Conservation (phyloP, 1,284 basidiomycete species). For the Meripilus lineatus region DNA sequence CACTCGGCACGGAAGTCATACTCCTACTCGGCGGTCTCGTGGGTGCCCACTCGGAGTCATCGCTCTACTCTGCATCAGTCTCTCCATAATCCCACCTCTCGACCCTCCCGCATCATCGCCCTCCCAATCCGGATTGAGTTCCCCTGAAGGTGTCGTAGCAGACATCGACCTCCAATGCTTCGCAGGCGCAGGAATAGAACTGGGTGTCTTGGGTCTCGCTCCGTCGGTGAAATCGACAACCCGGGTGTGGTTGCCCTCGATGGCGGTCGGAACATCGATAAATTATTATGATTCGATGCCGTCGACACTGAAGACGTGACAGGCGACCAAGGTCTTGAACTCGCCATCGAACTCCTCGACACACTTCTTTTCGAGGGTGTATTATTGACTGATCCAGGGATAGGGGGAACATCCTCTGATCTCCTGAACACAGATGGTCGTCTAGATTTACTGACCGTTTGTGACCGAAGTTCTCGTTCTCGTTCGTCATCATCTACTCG, state of each 20-base stretch:
- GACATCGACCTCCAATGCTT: conserved; percentile 45
- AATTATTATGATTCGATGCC: conserved; percentile 47
- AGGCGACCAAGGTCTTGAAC: conserved; percentile 77
- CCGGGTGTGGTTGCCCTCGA: conserved; percentile 32
- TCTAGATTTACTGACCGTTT: too few relatives aligned
- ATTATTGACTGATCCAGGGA: conserved; percentile 35
- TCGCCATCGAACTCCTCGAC: conserved; percentile 70
- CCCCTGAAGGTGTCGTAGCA: conserved; percentile 39
- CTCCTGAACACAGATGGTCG: conserved; percentile 38
- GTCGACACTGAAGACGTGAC: conserved; percentile 69
- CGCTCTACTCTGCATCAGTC: conserved; percentile 31
- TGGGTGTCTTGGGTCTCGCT: conserved; percentile 59
- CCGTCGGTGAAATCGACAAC: conserved; percentile 18
- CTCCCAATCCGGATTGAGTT: conserved; percentile 40
- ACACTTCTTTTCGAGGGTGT: conserved; percentile 53
- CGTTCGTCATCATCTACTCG: conserved; percentile 54
- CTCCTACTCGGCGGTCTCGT: conserved; percentile 76
- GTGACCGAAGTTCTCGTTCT: conserved; percentile 39
- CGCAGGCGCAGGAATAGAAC: conserved; percentile 63
- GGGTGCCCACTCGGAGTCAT: conserved; percentile 39
- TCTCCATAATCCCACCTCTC: conserved; percentile 41
- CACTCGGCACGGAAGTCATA: conserved; percentile 72
- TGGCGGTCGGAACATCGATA: conserved; percentile 26
- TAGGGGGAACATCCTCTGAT: conserved; percentile 39
- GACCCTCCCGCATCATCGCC: conserved; percentile 21